Base-by-base conservation (phyloP, 1,139 yeast genomes). In the Pneumocystis wakefieldiae region DNA sequence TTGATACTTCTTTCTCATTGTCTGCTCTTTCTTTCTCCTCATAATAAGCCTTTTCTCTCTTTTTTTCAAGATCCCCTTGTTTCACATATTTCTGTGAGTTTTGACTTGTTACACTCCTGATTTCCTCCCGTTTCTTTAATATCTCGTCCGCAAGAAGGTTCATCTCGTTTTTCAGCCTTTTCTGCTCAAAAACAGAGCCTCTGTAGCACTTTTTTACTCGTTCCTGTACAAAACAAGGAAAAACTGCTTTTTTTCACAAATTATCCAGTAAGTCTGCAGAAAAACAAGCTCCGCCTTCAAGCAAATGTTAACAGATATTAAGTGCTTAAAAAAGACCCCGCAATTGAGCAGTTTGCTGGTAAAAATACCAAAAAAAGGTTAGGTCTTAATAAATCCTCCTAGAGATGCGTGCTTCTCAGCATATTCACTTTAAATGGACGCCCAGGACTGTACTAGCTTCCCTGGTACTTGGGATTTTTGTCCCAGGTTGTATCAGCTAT, bases 1-100 rank as follows among this genome's bases (percentile, higher is more conserved):
- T n/a, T 63, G 66, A 10, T 38, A 28, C 67, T 24, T 67, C 70
- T 10, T 66, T 67, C 61, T 66, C 68, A 60, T 63, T 60, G 19
- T 70, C 71, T 35, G 66, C 68, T 36, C 69, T 67, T 38, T 75
- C 73, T 55, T 70, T 69, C 35, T 73, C 69, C 14, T 74, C 66
- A 48, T 64, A 59, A 42, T 69, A 67, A 59, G 65, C 64, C 15
- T 65, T 66, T 61, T 66, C 66, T 19, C 70, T 66, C 19, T 64
- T 67, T 37, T 67, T 66, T 59, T 69, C 73, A 36, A 69, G 53
- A 28, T 71, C 73, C 1, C 68, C 66, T 24, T 70, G 68, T 35
- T 68, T 65, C 28, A 66, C 60, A 62, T 64, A 68, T 60, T 67
- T 66, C 55, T 67, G 64, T 7, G 58, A 19, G 5, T 48, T 57